phyloP scores from a whole-genome alignment of 768 basidiomycete species.

The Leccinellum albellum region DNA sequence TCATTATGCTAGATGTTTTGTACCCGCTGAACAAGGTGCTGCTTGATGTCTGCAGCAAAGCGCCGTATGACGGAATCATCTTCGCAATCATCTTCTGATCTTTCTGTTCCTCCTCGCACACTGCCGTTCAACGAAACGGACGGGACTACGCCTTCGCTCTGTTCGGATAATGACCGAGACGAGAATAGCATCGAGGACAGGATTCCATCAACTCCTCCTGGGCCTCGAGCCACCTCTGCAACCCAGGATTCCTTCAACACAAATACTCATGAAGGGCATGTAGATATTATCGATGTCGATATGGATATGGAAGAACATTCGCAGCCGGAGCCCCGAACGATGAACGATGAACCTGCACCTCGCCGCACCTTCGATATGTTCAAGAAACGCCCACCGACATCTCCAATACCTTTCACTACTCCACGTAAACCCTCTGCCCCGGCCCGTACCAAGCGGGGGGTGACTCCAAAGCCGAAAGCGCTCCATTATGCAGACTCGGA shows the following conservation, averaged over 20 bases:
- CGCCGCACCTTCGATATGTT: constrained; percentile 40
- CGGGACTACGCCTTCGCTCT: constrained; percentile 63
- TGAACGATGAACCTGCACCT: constrained; percentile 8
- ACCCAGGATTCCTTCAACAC: not conserved
- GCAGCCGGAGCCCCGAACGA: constrained; percentile 8
- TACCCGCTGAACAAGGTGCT: constrained; percentile 2
- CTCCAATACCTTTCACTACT: constrained; percentile 53
- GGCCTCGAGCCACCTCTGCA: constrained; percentile 23
- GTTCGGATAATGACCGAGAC: constrained; percentile 65
- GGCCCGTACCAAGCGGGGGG: constrained; percentile 39
- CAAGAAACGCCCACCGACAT: constrained; percentile 57
- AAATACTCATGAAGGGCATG: constrained; percentile 4
- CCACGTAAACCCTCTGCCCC: constrained; percentile 61
- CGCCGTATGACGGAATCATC: constrained; percentile 33
- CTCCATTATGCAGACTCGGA: constrained; percentile 15
- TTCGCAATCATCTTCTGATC: constrained; percentile 28
- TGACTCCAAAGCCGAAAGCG: constrained; percentile 28
- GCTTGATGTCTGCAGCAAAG: constrained; percentile 31
- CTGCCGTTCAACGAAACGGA: constrained; percentile 38
- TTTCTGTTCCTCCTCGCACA: constrained; percentile 13
- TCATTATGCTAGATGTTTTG: not conserved
- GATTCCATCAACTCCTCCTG: constrained; percentile 50
- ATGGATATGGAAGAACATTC: constrained; percentile 35
- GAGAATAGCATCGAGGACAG: constrained; percentile 47
- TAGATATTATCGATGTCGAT: constrained; percentile 38